Evolutionary conservation across 805 yeast species (phyloP).

Genomic region (Cyberlindnera japonica): DNA sequence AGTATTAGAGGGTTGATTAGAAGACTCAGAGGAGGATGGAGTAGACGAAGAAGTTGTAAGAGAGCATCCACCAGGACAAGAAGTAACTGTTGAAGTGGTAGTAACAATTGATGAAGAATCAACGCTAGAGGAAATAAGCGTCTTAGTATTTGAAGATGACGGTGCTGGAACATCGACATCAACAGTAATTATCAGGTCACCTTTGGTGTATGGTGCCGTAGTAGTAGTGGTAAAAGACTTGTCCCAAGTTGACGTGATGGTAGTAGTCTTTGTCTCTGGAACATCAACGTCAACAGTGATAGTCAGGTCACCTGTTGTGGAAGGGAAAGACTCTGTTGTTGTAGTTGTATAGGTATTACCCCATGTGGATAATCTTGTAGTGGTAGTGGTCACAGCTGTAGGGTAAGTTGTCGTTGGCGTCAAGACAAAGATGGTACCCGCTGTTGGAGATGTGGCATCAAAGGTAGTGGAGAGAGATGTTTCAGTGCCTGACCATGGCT

Average conservation of each 20-base stretch:
- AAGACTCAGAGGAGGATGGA: background rate
- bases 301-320: slow-evolving; percentile 11
- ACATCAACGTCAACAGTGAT: slow-evolving; percentile 13
- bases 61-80: background rate
- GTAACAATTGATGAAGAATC: slow-evolving; percentile 5
- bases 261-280: slow-evolving; percentile 3
- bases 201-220: slow-evolving; percentile 9
- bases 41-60: background rate
- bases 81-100: background rate
- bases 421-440: slow-evolving; percentile 19
- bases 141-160: background rate
- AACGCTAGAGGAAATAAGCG: slow-evolving; percentile 6
- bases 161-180: slow-evolving; percentile 8
- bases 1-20: too few species aligned
- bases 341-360: slow-evolving; percentile 5
- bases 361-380: slow-evolving; percentile 5
- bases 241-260: slow-evolving; percentile 5
- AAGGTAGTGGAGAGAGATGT: slow-evolving; percentile 17
- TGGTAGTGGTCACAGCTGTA: slow-evolving; percentile 9
- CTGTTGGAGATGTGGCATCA: slow-evolving; percentile 13
- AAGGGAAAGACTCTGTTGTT: slow-evolving; percentile 10
- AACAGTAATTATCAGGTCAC: slow-evolving; percentile 11
- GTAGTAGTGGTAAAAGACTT: slow-evolving; percentile 7
- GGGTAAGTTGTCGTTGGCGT: slow-evolving; percentile 15
- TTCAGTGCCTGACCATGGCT: slow-evolving; percentile 18